A percentile compares a stretch with the other conserved stretches of the same genome.
Conservation (phyloP, 306 rosid genomes). For the Castanea mollissima region DNA sequence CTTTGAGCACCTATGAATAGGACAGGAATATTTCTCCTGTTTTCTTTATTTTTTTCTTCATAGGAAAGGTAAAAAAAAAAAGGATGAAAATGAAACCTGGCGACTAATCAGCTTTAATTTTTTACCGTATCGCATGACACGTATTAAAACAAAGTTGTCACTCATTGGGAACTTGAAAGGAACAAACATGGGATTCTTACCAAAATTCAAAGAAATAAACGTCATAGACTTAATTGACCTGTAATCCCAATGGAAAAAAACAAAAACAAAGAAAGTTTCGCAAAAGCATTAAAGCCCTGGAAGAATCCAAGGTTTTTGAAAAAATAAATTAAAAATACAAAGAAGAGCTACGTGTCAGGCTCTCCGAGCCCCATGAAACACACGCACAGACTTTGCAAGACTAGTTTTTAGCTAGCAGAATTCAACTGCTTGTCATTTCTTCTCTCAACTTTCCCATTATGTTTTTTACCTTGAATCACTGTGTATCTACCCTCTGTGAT, state of each 20-base stretch:
- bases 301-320: too few species aligned
- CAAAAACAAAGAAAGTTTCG: too few species aligned
- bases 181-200: background rate
- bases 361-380: too few species aligned
- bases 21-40: background rate
- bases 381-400: too few species aligned
- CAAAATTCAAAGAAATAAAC: too few species aligned
- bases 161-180: background rate
- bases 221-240: too few species aligned
- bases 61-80: background rate
- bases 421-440: background rate
- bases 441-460: background rate
- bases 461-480: slow-evolving; percentile 21
- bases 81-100: background rate
- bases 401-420: too few species aligned
- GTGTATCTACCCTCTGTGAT: slow-evolving; percentile 17
- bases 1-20: background rate
- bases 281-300: too few species aligned
- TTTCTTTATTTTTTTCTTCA: background rate
- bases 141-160: background rate
- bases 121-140: slow-evolving; percentile 2
- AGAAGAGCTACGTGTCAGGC: too few species aligned
- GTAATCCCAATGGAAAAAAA: too few species aligned
- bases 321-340: too few species aligned
- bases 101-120: background rate